A percentile compares a stretch with the other conserved stretches of the same genome.
Evolutionary conservation across 768 basidiomycete genomes (phyloP).

Genomic region (Suillus sp.): DNA sequence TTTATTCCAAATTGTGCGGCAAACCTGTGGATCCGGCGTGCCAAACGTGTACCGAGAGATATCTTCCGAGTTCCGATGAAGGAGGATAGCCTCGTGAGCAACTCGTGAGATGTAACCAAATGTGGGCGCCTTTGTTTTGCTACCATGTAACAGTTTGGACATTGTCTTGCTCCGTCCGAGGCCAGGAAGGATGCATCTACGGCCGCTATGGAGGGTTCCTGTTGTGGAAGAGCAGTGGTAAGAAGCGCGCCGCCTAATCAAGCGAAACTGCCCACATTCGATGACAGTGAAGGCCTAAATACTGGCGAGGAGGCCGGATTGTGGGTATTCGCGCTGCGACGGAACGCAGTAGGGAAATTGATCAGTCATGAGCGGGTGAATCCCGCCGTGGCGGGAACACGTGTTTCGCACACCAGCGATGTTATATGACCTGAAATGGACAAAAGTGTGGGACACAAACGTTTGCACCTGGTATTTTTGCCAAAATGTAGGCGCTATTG

Average conservation of each 20-base stretch:
- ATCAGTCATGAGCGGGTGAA: slow-evolving; percentile 5
- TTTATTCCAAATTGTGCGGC: not conserved
- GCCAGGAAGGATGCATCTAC: not conserved
- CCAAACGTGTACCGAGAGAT: not conserved
- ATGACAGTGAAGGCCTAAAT: too few relatives aligned
- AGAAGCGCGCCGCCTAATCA: not conserved
- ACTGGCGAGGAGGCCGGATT: not conserved
- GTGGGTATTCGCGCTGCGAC: not conserved
- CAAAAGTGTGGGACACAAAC: slow-evolving; percentile 11
- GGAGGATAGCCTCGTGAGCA: not conserved
- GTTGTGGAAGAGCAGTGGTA: not conserved
- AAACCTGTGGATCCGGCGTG: not conserved
- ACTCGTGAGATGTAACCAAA: not conserved
- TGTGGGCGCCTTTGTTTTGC: not conserved
- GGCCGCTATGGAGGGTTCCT: not conserved
- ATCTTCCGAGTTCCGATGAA: not conserved
- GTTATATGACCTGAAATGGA: slow-evolving; percentile 5
- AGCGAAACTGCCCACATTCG: not conserved
- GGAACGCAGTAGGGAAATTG: slow-evolving; percentile 22
- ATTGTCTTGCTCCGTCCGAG: slow-evolving; percentile 3
- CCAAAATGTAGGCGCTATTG: not conserved
- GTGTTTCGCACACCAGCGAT: slow-evolving; percentile 1
- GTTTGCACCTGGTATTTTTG: slow-evolving; percentile 13
- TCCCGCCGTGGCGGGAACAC: slow-evolving; percentile 14
- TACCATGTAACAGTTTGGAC: not conserved